Evolutionary conservation across 257 asterid genomes (phyloP).

Genomic region (Forsythia viridissima): DNA sequence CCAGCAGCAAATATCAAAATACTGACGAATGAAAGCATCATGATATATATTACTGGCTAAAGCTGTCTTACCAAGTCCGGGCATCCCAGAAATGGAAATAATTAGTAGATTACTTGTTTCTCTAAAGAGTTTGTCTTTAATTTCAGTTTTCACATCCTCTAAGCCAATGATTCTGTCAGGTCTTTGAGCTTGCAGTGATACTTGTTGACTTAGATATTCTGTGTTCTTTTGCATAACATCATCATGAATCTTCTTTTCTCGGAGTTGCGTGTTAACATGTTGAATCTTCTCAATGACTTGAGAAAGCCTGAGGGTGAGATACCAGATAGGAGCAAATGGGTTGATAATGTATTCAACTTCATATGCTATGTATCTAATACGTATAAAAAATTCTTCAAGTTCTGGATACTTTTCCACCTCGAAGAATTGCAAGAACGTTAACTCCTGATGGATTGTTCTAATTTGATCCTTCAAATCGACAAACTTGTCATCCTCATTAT

Average conservation of each 20-base stretch:
- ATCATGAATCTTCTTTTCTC: not conserved
- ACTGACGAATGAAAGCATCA: not conserved
- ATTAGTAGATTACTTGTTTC: not conserved
- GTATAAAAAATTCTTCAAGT: not conserved
- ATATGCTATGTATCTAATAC: slow-evolving; percentile 16
- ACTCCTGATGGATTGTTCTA: not conserved
- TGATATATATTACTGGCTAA: slow-evolving; percentile 29
- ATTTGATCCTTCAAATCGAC: slow-evolving; percentile 17
- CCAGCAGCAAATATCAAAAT: slow-evolving; percentile 18
- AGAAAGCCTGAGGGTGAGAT: not conserved
- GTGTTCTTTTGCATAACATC: not conserved
- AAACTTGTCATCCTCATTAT: not conserved
- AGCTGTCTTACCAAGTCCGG: slow-evolving; percentile 41
- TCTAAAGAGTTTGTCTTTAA: too few relatives aligned
- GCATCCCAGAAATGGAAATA: slow-evolving; percentile 38
- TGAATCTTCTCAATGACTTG: slow-evolving; percentile 1
- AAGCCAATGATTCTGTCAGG: not conserved
- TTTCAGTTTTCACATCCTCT: too few relatives aligned
- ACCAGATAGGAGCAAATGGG: not conserved
- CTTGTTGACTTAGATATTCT: not conserved
- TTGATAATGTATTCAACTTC: slow-evolving; percentile 25
- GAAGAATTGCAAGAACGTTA: not conserved
- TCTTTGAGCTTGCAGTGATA: not conserved
- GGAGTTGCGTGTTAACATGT: not conserved
- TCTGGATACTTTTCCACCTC: not conserved